Conservation (phyloP, 2,329 filamentous ascomycete species). For the Fusarium sp. region DNA sequence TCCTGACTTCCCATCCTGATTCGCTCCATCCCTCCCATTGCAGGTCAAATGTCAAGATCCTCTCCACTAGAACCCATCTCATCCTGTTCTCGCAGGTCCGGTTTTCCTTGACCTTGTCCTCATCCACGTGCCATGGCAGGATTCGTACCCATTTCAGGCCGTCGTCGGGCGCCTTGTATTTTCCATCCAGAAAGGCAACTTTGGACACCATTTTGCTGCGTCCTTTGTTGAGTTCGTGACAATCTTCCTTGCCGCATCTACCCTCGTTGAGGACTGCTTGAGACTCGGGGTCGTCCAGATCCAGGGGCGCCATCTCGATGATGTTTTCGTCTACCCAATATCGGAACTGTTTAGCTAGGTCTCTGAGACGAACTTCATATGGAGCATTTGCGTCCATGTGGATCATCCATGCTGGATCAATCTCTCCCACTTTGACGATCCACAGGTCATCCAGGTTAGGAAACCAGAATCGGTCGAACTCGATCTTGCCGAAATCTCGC, state of each 20-base stretch:
- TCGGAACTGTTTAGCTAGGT: conserved; percentile 52
- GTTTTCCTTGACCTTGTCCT: conserved; percentile 42
- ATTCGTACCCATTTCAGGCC: conserved; percentile 48
- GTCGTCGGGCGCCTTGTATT: conserved; percentile 44
- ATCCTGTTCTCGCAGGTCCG: conserved; percentile 48
- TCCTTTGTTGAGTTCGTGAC: conserved; percentile 50
- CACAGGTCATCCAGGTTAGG: conserved; percentile 53
- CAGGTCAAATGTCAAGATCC: conserved; percentile 52
- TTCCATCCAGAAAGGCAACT: conserved; percentile 51
- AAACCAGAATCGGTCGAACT: conserved; percentile 54
- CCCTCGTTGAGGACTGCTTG: conserved; percentile 50
- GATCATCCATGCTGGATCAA: conserved; percentile 52
- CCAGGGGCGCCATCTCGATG: conserved; percentile 52
- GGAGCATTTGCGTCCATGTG: conserved; percentile 47
- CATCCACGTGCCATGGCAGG: conserved; percentile 47
- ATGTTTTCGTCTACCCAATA: conserved; percentile 54
- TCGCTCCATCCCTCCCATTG: conserved; percentile 50
- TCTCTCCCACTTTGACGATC: conserved; percentile 55
- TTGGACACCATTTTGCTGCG: conserved; percentile 54
- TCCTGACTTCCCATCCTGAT: conserved; percentile 39
- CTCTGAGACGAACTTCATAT: conserved; percentile 45
- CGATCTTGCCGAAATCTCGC: conserved; percentile 47
- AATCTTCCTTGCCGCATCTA: conserved; percentile 50
- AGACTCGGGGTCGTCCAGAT: conserved; percentile 50
- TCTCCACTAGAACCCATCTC: conserved; percentile 54